Percentiles rank a stretch among this genome's conserved stretches.
Conservation (phyloP, 176 grass and related monocot genomes). For the Zoysia japonica region DNA sequence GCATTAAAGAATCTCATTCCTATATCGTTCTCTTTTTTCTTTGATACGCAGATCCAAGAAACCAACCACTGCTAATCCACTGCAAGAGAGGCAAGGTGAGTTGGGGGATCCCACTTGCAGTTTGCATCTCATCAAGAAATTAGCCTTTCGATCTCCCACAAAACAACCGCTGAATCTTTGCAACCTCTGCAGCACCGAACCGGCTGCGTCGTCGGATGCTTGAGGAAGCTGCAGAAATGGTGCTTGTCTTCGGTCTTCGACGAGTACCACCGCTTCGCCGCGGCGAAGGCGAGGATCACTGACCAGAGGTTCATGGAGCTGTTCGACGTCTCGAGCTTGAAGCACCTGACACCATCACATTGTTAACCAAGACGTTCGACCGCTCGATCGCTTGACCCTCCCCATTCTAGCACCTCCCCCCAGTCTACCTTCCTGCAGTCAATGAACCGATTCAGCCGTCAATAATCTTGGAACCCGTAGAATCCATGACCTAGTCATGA, state of each 20-base stretch:
- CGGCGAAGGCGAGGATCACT: conserved; percentile 61
- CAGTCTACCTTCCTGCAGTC: conserved; percentile 30
- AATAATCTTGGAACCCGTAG: conserved; percentile 58
- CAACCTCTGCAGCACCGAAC: conserved; percentile 68
- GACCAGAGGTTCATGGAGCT: conserved; percentile 78
- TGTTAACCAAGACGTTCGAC: conserved; percentile 41
- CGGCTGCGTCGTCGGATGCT: conserved; percentile 71
- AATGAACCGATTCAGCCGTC: conserved; percentile 38
- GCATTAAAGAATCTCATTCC: conserved; percentile 13
- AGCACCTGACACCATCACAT: conserved; percentile 46
- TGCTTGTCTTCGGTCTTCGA: conserved; percentile 72
- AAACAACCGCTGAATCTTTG: conserved; percentile 23
- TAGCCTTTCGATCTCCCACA: background rate
- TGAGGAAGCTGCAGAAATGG: conserved; percentile 81
- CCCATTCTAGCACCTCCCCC: conserved; percentile 27
- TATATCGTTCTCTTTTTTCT: conserved; percentile 28
- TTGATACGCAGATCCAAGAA: conserved; percentile 55
- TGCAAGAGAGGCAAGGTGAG: conserved; percentile 82
- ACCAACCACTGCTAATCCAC: conserved; percentile 80
- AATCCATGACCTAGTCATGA: conserved; percentile 39
- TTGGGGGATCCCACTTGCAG: background rate
- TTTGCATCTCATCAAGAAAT: background rate
- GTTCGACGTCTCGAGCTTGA: conserved; percentile 70
- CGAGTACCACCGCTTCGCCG: conserved; percentile 69
- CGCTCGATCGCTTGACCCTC: background rate